Conservation (phyloP, 441 rosid species). For the Gossypium aridum region DNA sequence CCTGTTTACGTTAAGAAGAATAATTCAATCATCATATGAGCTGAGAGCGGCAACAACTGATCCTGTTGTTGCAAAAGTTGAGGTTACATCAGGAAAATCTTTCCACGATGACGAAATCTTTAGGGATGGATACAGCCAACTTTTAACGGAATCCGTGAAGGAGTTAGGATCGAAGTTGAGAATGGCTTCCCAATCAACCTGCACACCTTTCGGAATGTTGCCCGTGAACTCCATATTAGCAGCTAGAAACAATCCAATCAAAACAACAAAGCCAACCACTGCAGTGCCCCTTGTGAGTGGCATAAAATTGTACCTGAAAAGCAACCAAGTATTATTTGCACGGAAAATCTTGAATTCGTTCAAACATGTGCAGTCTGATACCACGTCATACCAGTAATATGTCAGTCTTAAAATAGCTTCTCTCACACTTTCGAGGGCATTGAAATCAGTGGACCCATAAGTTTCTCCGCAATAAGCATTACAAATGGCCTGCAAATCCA, state of each 20-base stretch:
- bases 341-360: not conserved
- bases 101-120: slow-evolving; percentile 74
- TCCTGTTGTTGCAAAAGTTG: slow-evolving; percentile 75
- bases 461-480: slow-evolving; percentile 76
- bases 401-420: slow-evolving; percentile 84
- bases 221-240: slow-evolving; percentile 90
- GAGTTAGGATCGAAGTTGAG: slow-evolving; percentile 55
- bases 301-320: slow-evolving; percentile 91
- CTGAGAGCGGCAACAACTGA: slow-evolving; percentile 85
- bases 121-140: slow-evolving; percentile 77
- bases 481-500: slow-evolving; percentile 67
- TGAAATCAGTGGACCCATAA: slow-evolving; percentile 59
- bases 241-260: slow-evolving; percentile 83
- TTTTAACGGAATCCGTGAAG: slow-evolving; percentile 57
- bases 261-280: slow-evolving; percentile 69
- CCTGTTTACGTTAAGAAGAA: slow-evolving; percentile 18
- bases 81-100: slow-evolving; percentile 72
- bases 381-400: slow-evolving; percentile 72
- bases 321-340: not conserved
- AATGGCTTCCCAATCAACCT: slow-evolving; percentile 97
- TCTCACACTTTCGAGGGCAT: slow-evolving; percentile 62
- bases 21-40: slow-evolving; percentile 49
- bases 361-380: not conserved
- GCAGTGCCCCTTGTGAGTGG: slow-evolving; percentile 97
- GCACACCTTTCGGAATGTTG: slow-evolving; percentile 65